phyloP scores from a whole-genome alignment of 305 asterid genomes.

The Solanum hybrid region DNA sequence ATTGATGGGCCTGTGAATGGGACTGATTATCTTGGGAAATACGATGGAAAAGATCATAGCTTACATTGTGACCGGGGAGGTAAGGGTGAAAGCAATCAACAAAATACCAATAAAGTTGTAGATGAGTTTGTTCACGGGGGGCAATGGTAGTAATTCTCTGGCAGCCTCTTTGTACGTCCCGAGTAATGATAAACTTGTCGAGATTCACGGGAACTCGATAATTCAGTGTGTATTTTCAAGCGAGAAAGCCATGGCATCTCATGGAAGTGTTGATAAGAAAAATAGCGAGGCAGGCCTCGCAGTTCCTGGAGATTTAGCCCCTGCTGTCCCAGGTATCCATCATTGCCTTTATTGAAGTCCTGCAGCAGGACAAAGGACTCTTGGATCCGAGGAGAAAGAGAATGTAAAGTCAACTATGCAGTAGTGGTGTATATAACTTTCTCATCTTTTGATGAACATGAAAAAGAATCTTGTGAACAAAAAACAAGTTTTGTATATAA shows the following conservation, averaged over 20 bases:
- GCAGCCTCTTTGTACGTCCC: background rate
- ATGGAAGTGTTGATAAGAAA: too few species aligned
- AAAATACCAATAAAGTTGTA: background rate
- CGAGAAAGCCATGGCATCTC: background rate
- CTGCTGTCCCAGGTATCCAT: background rate
- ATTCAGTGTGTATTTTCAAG: background rate
- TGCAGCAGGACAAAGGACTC: background rate
- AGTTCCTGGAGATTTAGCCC: background rate
- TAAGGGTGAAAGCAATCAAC: background rate
- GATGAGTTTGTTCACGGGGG: too few species aligned
- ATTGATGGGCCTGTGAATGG: background rate
- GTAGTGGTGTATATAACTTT: too few species aligned
- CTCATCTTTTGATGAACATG: too few species aligned
- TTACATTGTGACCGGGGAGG: background rate
- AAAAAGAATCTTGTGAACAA: too few species aligned
- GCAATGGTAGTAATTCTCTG: background rate
- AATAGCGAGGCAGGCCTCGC: background rate
- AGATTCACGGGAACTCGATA: too few species aligned
- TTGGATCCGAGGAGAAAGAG: background rate
- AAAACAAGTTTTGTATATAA: too few species aligned
- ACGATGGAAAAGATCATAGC: background rate
- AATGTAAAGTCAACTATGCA: too few species aligned
- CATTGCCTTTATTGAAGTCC: background rate
- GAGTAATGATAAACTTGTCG: background rate
- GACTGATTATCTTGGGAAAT: background rate